A percentile compares a stretch with the other conserved stretches of the same genome.
Evolutionary conservation across 2,329 filamentous ascomycete genomes (phyloP).

Genomic region (Hymenoscyphus occultus): DNA sequence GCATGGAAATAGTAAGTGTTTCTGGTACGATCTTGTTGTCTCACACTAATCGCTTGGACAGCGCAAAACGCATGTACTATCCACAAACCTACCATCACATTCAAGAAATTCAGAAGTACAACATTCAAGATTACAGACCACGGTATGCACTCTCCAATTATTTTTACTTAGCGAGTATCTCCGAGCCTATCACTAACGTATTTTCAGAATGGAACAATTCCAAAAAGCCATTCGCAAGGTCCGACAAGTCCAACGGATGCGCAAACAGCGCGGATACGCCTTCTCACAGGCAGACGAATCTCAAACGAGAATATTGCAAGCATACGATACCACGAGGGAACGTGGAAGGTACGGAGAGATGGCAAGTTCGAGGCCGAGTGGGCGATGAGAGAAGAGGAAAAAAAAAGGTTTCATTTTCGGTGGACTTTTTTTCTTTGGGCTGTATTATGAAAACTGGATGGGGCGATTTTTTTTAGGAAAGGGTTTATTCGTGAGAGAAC

Average conservation of each 20-base stretch:
- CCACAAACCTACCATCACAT: constrained; percentile 97
- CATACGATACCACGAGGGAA: constrained; percentile 93
- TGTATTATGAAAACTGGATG: constrained; percentile 7
- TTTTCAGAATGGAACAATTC: constrained; percentile 93
- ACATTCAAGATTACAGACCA: constrained; percentile 97
- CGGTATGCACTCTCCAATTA: constrained; percentile 55
- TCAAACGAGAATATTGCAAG: constrained; percentile 91
- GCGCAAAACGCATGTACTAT: constrained; percentile 89
- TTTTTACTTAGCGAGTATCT: constrained; percentile 1
- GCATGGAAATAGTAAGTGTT: constrained; percentile 80
- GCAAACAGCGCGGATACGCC: constrained; percentile 96
- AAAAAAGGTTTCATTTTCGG: not conserved
- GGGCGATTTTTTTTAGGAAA: constrained; percentile 1
- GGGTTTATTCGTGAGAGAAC: constrained; percentile 1
- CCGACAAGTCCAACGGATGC: constrained; percentile 96
- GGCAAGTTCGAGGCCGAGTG: constrained; percentile 41
- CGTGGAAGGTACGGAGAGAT: constrained; percentile 95
- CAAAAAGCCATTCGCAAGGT: constrained; percentile 99
- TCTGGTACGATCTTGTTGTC: not conserved
- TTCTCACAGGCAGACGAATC: constrained; percentile 97
- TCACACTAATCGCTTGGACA: constrained; percentile 30
- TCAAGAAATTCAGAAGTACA: constrained; percentile 99
- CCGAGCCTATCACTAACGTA: not conserved
- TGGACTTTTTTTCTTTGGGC: not conserved
- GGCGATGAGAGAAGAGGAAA: constrained; percentile 1